A percentile compares a stretch with the other conserved stretches of the same genome.
These are phyloP conservation scores for Echria macrotheca DNA, from an alignment of 495 filamentous ascomycete genomes.

Conservation along the genomic window DNA sequence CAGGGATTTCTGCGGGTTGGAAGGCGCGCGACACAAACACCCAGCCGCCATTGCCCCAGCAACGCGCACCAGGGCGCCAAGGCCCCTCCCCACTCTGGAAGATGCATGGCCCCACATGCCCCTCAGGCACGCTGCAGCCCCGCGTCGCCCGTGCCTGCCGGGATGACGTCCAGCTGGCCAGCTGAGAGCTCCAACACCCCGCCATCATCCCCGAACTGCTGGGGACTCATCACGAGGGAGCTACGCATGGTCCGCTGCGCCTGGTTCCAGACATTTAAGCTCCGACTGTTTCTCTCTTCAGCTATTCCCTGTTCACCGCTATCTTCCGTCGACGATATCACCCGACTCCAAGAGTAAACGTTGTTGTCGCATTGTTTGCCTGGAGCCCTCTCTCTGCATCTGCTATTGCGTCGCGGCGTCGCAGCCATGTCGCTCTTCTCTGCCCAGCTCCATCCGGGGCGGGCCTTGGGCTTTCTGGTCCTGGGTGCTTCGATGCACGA, in stretches of 20 bases:
- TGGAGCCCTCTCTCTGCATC: no score
- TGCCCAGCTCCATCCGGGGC: constrained; percentile 69
- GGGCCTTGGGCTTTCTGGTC: constrained; percentile 73
- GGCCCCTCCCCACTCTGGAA: background rate
- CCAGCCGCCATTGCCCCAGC: background rate
- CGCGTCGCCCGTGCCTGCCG: constrained; percentile 13
- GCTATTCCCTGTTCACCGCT: no score
- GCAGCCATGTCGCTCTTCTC: constrained; percentile 44
- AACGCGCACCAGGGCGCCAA: constrained; percentile 8
- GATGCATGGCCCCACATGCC: background rate
- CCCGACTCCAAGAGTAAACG: no score
- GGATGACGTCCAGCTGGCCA: constrained; percentile 11
- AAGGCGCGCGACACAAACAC: constrained; percentile 4
- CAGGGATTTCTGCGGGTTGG: constrained; percentile 1
- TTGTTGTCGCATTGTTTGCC: no score
- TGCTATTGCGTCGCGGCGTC: no score
- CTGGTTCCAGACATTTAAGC: background rate
- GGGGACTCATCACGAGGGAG: no score
- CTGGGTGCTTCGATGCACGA: constrained; percentile 89
- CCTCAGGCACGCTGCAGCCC: background rate
- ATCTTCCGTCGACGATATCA: no score
- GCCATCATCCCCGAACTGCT: background rate
- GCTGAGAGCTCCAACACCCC: no score
- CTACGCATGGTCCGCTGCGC: background rate
- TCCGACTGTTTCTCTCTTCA: no score